Base-by-base conservation (phyloP, 169 alveolate genomes). In the Plasmodium yoelii region DNA sequence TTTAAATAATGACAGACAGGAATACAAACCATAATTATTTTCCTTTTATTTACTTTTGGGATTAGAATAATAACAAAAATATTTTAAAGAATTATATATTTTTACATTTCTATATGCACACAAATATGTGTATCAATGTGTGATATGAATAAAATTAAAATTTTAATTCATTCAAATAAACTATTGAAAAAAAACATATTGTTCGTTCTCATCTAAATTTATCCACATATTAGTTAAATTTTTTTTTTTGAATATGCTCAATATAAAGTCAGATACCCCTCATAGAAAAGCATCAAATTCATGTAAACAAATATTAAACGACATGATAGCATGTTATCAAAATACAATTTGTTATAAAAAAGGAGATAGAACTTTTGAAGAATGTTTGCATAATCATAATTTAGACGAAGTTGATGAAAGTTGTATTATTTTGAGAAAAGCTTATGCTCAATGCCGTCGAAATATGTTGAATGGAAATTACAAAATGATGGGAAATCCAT, bases 241-340 rank as follows among this genome's bases (percentile, higher is more conserved):
- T 6, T 39, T 80, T 63, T 42, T 65, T 67, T 80, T 19, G 26
- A 80, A 18, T 59, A 80, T 80, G 90, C 90, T 80, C 5, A 44
- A 42, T 60, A 88, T 93, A 46, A 93, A 88, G 51, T 82, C 93
- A 12, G 97, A 94, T 91, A 88, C 71, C 57, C 97, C 97, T 26
- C 96, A 94, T 82, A 61, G 97, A 44, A 88, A 92, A 75, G 96
- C 97, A 67, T 93, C 96, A 22, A 94, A 94, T 73, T 94, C 97
- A 19, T 94, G 97, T 74, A 93, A 90, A 56, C 84, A 89, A 65
- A 69, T 94, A 19, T 82, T 92, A 46, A 91, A 87, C 42, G 97
- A 94, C 47, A 84, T 94, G 94, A 80, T 94, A 47, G 93, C 94
- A 57, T 94, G 97, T 87, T 94, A 93, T 92, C 92, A 94, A 72